phyloP scores from a whole-genome alignment of 169 alveolate genomes.

The Plasmodium knowlesi region DNA sequence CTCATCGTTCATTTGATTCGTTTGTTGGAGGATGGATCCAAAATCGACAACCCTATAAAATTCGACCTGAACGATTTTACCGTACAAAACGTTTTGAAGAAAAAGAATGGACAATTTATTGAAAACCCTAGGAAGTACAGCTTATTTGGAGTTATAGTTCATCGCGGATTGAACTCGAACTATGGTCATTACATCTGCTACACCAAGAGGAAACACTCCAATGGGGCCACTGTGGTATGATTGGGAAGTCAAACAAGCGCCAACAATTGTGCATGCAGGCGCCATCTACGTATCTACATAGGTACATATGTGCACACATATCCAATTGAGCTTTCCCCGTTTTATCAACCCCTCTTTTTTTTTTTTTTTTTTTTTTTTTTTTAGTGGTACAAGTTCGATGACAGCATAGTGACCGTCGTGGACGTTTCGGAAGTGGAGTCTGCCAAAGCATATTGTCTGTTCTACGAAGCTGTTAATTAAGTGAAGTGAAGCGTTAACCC shows the following conservation, averaged over 20 bases:
- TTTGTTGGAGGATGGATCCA: constrained; percentile 48
- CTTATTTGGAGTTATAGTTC: constrained; percentile 58
- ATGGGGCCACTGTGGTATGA: constrained; percentile 56
- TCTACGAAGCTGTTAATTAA: constrained; percentile 59
- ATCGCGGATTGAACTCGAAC: constrained; percentile 45
- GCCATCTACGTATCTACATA: background rate
- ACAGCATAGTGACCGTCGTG: constrained; percentile 41
- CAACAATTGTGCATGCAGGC: background rate
- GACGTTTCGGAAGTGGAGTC: constrained; percentile 66
- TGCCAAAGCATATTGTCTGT: constrained; percentile 67
- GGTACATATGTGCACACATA: background rate
- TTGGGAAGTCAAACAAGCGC: background rate
- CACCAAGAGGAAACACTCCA: constrained; percentile 58
- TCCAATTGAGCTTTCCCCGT: background rate
- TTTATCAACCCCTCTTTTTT: background rate
- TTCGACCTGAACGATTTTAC: constrained; percentile 35
- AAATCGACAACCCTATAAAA: constrained; percentile 58
- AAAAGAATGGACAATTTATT: constrained; percentile 15
- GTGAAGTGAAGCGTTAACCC: background rate
- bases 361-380: background rate
- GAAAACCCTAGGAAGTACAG: constrained; percentile 45
- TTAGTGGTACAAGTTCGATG: constrained; percentile 71
- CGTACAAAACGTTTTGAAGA: constrained; percentile 45
- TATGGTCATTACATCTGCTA: constrained; percentile 66
- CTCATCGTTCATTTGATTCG: constrained; percentile 60